phyloP scores from a whole-genome alignment of 108 stramenopile genomes.

The Pseudonitzschia delicatissima region DNA sequence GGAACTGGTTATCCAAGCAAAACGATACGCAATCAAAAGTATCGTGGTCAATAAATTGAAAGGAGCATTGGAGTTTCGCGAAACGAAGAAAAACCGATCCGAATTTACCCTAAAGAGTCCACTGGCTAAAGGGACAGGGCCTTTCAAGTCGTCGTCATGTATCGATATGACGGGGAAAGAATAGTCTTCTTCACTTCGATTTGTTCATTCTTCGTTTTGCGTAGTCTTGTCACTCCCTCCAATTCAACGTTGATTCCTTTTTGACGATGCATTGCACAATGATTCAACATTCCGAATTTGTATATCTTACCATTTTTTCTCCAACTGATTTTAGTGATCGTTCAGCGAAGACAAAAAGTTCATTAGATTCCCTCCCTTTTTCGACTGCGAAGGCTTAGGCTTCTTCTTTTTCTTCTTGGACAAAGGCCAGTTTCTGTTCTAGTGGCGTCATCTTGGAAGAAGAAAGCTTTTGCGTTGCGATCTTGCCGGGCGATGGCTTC shows the following conservation, averaged over 20 bases:
- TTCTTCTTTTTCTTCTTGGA: constrained; percentile 11
- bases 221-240: not conserved
- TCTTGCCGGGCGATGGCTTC: not conserved
- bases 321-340: constrained; percentile 11
- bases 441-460: not conserved
- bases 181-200: constrained; percentile 34
- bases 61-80: not conserved
- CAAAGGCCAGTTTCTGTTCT: not conserved
- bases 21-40: too few species aligned
- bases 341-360: constrained; percentile 31
- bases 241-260: constrained; percentile 19
- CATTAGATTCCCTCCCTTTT: constrained; percentile 19
- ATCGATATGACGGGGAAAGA: constrained; percentile 40
- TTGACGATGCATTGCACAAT: too few species aligned
- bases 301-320: not conserved
- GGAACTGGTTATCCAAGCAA: too few species aligned
- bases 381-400: not conserved
- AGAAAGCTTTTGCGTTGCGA: not conserved
- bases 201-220: not conserved
- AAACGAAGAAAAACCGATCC: constrained; percentile 23
- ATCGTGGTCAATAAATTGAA: too few species aligned
- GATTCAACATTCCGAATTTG: not conserved
- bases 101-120: constrained; percentile 31
- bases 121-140: constrained; percentile 39
- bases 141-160: constrained; percentile 32